Conservation (phyloP, 2,329 filamentous ascomycete species). For the Alternaria brassicicola region DNA sequence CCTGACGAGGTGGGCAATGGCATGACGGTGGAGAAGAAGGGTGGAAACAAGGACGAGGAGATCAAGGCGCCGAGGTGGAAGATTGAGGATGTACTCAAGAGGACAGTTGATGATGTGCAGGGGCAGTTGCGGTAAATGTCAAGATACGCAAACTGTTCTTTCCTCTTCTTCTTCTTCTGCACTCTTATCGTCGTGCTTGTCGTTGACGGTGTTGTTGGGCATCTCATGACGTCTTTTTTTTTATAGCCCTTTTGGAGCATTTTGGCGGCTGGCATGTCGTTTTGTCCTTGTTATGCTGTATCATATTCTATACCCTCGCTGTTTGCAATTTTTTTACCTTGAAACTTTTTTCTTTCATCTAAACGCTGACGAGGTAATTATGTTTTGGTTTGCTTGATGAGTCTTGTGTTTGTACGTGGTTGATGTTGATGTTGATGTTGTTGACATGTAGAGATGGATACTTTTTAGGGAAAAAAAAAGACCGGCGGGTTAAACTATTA, state of each 20-base stretch:
- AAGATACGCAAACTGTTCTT: neutral
- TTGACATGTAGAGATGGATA: neutral
- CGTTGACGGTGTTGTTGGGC: no score
- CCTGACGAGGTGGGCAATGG: conserved; percentile 68
- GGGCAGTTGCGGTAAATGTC: conserved; percentile 69
- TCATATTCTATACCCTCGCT: conserved; percentile 8
- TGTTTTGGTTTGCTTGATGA: neutral
- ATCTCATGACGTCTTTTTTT: neutral
- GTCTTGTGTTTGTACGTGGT: no score
- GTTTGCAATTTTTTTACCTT: neutral
- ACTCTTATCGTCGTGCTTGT: neutral
- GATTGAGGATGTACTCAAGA: conserved; percentile 73
- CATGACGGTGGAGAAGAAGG: conserved; percentile 56
- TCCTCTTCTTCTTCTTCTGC: neutral
- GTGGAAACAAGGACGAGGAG: conserved; percentile 55
- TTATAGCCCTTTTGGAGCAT: neutral
- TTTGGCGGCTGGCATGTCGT: neutral
- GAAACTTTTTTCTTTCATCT: neutral
- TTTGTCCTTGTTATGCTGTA: neutral
- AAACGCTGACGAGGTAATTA: neutral
- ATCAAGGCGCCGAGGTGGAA: conserved; percentile 77
- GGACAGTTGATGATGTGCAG: conserved; percentile 78
- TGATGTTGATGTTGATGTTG: neutral
- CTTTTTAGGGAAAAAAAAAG: no score
- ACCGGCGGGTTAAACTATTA: no score